phyloP scores from a whole-genome alignment of 2,329 filamentous ascomycete species.

The Talaromyces sp. region DNA sequence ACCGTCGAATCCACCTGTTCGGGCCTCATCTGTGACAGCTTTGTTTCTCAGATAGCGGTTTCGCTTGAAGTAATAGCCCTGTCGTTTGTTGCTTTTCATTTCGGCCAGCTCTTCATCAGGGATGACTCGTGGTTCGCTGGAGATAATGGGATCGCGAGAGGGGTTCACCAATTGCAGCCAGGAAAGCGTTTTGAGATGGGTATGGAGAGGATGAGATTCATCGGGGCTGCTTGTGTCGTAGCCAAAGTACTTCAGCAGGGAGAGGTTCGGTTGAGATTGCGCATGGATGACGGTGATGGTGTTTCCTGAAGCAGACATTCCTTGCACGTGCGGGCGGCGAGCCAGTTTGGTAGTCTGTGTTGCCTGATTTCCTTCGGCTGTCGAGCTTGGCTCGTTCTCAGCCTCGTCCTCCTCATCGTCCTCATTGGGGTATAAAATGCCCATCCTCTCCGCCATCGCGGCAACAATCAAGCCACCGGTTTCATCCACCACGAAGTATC shows the following conservation, averaged over 20 bases:
- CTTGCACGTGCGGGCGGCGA: slow-evolving; percentile 29
- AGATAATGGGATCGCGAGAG: slow-evolving; percentile 72
- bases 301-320: slow-evolving; percentile 55
- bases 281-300: slow-evolving; percentile 62
- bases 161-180: slow-evolving; percentile 91
- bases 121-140: slow-evolving; percentile 63
- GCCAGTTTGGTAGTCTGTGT: slow-evolving; percentile 11
- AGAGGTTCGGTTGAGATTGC: slow-evolving; percentile 82
- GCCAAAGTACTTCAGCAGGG: slow-evolving; percentile 84
- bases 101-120: slow-evolving; percentile 63
- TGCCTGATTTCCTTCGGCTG: background rate
- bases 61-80: slow-evolving; percentile 86
- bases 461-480: slow-evolving; percentile 81
- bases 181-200: slow-evolving; percentile 78
- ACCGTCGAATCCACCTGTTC: slow-evolving; percentile 77
- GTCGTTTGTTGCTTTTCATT: slow-evolving; percentile 80
- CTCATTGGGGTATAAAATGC: slow-evolving; percentile 64
- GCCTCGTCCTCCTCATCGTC: slow-evolving; percentile 3
- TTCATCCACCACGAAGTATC: slow-evolving; percentile 85
- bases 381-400: background rate
- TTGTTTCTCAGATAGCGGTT: slow-evolving; percentile 75
- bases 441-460: slow-evolving; percentile 86
- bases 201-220: slow-evolving; percentile 74
- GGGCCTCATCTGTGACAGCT: slow-evolving; percentile 72
- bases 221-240: slow-evolving; percentile 71